Evolutionary conservation across 202 grass and related monocot genomes (phyloP).

Genomic region (Hordeum pubiflorum): DNA sequence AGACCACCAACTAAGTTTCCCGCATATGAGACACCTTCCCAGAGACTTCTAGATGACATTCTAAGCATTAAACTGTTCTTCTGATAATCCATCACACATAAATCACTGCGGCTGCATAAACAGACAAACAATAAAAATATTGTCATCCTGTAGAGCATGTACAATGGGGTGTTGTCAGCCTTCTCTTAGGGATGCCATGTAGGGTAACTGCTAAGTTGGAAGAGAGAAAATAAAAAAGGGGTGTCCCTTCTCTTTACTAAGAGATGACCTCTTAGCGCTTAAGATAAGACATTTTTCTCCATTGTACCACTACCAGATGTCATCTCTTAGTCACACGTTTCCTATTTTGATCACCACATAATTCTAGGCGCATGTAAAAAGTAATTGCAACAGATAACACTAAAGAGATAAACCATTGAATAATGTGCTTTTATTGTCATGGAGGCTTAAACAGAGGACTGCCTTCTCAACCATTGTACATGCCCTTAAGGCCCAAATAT

Average conservation of each 20-base stretch:
- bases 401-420: background rate
- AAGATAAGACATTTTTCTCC: background rate
- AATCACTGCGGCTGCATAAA: slow-evolving; percentile 47
- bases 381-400: background rate
- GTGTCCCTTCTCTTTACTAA: background rate
- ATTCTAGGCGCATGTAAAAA: background rate
- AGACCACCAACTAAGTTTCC: slow-evolving; percentile 48
- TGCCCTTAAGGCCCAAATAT: slow-evolving; percentile 1
- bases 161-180: background rate
- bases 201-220: background rate
- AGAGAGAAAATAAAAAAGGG: too few species aligned
- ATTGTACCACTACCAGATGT: background rate
- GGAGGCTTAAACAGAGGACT: background rate
- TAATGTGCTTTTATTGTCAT: background rate
- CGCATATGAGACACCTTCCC: slow-evolving; percentile 46
- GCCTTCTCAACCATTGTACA: background rate
- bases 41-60: slow-evolving; percentile 66
- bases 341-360: background rate
- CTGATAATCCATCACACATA: slow-evolving; percentile 58
- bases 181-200: background rate
- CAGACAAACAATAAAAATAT: slow-evolving; percentile 15
- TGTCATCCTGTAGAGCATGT: background rate
- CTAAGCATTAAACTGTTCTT: slow-evolving; percentile 62
- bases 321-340: background rate
- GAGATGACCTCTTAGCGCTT: background rate